Base-by-base conservation (phyloP, 768 basidiomycete genomes). In the Leccinum arenicola region DNA sequence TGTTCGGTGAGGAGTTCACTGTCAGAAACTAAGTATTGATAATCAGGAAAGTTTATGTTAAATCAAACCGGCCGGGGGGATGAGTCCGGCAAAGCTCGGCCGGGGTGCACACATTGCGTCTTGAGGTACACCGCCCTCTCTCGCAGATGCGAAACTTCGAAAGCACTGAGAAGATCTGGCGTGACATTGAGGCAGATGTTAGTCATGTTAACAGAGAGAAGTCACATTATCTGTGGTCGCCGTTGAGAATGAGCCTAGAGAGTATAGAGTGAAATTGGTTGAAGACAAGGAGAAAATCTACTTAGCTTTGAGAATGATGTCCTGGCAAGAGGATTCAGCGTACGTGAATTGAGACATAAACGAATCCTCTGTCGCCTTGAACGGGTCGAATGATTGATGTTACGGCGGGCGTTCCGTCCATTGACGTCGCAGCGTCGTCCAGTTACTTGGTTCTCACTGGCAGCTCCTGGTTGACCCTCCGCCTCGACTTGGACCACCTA, bases 141-240 rank as follows among this genome's bases (percentile, higher is more conserved):
- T 2, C 72, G 73, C 15, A 93, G 75, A 71, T 92, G 88, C 0
- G 72, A 15, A 14, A 89, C 67, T 66, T 92, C 90, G 78, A 93
- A 93, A 27, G 93, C 82, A 60, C 88, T 91, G 57, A 84, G 78
- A 17, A 93, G 77, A n/a, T 80, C 78, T 53, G 77, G 68, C 38
- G 91, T 54, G 91, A 86, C 63, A 93, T 91, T 93, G 56, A 36
- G 15, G 17, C 27, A 35, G 12, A 29, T 2, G 45, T 63, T 56
- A 59, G 62, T 43, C 2, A 2, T 10, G n/a, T 4, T 6, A 31
- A 54, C 4, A 38, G 33, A 48, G n/a, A 38, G 29, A 47, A 12
- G 7, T 57, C 27, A 77, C 77, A 43, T 65, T 78, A 77, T 61
- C 69, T 75, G 49, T 74, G 63, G 47, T 78, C 78, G 9, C 77